Percentiles rank a stretch among this genome's conserved stretches.
Evolutionary conservation across 306 rosid genomes (phyloP).

Genomic region (Comarum palustre): DNA sequence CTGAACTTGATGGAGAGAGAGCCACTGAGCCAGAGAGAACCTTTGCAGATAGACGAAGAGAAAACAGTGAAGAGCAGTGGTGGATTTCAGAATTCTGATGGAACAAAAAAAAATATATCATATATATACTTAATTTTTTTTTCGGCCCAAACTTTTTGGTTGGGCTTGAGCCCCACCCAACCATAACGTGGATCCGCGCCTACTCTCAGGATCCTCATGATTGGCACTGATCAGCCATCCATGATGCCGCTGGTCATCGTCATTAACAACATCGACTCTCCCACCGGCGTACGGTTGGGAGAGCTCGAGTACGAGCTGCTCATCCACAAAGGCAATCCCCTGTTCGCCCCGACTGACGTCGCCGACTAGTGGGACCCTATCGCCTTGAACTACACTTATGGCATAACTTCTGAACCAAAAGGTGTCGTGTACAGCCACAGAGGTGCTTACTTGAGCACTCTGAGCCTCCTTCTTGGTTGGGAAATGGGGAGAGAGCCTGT

Average conservation of each 20-base stretch:
- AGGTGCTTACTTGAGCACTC: conserved; percentile 76
- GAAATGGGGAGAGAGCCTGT: conserved; percentile 75
- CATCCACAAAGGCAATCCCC: conserved; percentile 41
- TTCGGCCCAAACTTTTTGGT: too few relatives aligned
- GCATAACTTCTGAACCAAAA: conserved; percentile 84
- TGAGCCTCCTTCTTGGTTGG: conserved; percentile 70
- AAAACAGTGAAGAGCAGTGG: too few relatives aligned
- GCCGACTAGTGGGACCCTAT: conserved; percentile 73
- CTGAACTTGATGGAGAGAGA: too few relatives aligned
- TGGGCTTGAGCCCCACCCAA: too few relatives aligned
- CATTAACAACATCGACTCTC: conserved; percentile 70
- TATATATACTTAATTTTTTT: too few relatives aligned
- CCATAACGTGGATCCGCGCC: too few relatives aligned
- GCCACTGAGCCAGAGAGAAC: too few relatives aligned
- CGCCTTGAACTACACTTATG: conserved; percentile 80
- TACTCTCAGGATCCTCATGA: conserved; percentile 30
- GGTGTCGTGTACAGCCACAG: conserved; percentile 91
- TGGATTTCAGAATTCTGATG: too few relatives aligned
- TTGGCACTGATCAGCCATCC: neutral
- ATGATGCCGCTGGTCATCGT: conserved; percentile 62
- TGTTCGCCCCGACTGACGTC: conserved; percentile 17
- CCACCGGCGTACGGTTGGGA: conserved; percentile 65
- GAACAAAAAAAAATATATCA: too few relatives aligned
- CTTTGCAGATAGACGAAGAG: too few relatives aligned
- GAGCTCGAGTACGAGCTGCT: conserved; percentile 78